phyloP scores from a whole-genome alignment of 371 early-diverging fungal species.

The Mucor saturninus region DNA sequence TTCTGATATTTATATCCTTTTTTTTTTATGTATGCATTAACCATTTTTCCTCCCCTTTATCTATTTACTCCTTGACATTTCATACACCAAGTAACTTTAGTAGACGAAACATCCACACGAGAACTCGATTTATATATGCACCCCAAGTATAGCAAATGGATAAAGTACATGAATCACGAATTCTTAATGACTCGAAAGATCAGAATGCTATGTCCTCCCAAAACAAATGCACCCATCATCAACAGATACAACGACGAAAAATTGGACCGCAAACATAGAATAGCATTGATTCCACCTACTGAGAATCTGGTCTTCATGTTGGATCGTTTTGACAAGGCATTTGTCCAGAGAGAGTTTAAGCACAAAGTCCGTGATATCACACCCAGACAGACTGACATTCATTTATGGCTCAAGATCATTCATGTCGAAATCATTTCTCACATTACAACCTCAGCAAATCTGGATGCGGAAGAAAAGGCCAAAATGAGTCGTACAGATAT shows the following conservation, averaged over 20 bases:
- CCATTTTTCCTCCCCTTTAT: slow-evolving; percentile 1
- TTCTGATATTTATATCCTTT: slow-evolving; percentile 26
- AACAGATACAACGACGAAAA: slow-evolving; percentile 15
- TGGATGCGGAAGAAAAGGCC: slow-evolving; percentile 8
- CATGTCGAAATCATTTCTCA: slow-evolving; percentile 39
- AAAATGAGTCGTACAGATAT: slow-evolving; percentile 33
- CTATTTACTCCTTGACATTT: slow-evolving; percentile 9
- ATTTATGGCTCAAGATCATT: slow-evolving; percentile 46
- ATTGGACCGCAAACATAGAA: slow-evolving; percentile 15
- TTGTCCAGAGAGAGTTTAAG: slow-evolving; percentile 33
- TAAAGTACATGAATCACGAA: slow-evolving; percentile 4
- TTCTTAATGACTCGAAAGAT: slow-evolving; percentile 27
- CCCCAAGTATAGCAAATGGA: slow-evolving; percentile 33
- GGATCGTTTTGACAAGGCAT: slow-evolving; percentile 26
- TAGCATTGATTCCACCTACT: slow-evolving; percentile 41
- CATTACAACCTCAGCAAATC: slow-evolving; percentile 5
- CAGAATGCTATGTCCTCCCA: slow-evolving; percentile 31
- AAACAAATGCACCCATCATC: slow-evolving; percentile 26
- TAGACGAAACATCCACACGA: slow-evolving; percentile 18
- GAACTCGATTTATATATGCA: slow-evolving; percentile 34
- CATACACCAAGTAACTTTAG: slow-evolving; percentile 27
- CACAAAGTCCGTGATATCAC: slow-evolving; percentile 20
- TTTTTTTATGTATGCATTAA: slow-evolving; percentile 5
- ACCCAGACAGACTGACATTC: background rate
- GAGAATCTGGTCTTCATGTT: slow-evolving; percentile 39